phyloP scores from a whole-genome alignment of 108 stramenopile genomes.

The Fragilariopsis cylindrus region DNA sequence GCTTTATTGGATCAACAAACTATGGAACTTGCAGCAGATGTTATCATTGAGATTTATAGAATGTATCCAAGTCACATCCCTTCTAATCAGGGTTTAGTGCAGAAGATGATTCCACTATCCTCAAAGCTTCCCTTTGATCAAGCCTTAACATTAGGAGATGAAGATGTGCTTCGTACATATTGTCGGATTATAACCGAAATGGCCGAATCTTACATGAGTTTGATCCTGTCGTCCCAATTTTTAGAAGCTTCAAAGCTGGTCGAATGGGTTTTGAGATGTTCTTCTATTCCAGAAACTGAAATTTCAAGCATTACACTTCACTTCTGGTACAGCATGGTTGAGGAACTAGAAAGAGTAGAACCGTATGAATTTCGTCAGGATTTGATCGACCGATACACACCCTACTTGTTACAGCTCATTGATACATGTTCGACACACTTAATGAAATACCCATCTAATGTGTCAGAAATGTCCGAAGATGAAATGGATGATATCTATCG shows the following conservation, averaged over 20 bases:
- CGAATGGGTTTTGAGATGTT: conserved; percentile 75
- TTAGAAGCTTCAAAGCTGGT: conserved; percentile 50
- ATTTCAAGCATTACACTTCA: conserved; percentile 87
- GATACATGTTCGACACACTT: conserved; percentile 53
- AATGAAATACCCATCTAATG: conserved; percentile 68
- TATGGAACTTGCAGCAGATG: conserved; percentile 83
- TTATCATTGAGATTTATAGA: conserved; percentile 83
- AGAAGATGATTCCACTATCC: conserved; percentile 69
- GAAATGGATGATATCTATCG: conserved; percentile 75
- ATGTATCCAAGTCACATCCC: conserved; percentile 63
- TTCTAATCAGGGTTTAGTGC: conserved; percentile 62
- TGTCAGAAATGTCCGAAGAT: conserved; percentile 66
- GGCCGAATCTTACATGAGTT: conserved; percentile 92
- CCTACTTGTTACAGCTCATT: conserved; percentile 61
- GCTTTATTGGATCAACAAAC: conserved; percentile 28
- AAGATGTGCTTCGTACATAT: conserved; percentile 82
- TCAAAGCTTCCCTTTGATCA: conserved; percentile 54
- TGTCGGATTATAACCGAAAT: conserved; percentile 93
- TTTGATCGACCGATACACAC: conserved; percentile 70
- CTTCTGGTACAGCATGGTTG: conserved; percentile 92
- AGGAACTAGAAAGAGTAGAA: conserved; percentile 74
- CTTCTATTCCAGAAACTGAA: conserved; percentile 66
- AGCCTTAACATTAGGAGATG: conserved; percentile 65
- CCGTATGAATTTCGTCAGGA: conserved; percentile 81
- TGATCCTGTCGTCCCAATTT: conserved; percentile 56